These are phyloP conservation scores for Naganishia cerealis DNA, from an alignment of 1,284 basidiomycete genomes.

Conservation along the genomic window DNA sequence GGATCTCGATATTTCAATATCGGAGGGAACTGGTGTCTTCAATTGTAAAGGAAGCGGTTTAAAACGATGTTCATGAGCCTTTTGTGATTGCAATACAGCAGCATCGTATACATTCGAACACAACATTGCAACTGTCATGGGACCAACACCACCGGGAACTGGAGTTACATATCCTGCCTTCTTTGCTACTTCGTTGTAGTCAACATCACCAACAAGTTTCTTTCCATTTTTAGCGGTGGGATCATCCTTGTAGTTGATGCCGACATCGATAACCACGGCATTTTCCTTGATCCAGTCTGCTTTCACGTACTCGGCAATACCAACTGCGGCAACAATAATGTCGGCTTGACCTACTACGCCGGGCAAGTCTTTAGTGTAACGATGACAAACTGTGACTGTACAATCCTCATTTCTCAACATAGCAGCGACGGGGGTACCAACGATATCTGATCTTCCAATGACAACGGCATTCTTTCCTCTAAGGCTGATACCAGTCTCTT, in stretches of 20 bases:
- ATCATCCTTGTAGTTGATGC: constrained; percentile 94
- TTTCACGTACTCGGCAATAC: constrained; percentile 83
- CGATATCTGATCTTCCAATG: constrained; percentile 95
- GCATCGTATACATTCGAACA: constrained; percentile 91
- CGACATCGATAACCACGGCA: constrained; percentile 91
- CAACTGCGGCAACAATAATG: constrained; percentile 90
- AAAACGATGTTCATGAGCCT: constrained; percentile 79
- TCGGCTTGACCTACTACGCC: constrained; percentile 79
- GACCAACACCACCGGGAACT: constrained; percentile 98
- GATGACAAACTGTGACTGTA: constrained; percentile 95
- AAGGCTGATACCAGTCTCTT: constrained; percentile 71
- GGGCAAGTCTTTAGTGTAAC: constrained; percentile 89
- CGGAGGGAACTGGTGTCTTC: too few relatives aligned
- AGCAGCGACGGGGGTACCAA: constrained; percentile 89
- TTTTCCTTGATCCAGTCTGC: constrained; percentile 95
- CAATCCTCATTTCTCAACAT: constrained; percentile 88
- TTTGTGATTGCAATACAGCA: too few relatives aligned
- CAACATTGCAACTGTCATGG: constrained; percentile 98
- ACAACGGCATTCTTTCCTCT: constrained; percentile 82
- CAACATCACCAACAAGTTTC: constrained; percentile 95
- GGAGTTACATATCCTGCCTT: constrained; percentile 97
- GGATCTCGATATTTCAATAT: too few relatives aligned
- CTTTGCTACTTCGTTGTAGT: constrained; percentile 76
- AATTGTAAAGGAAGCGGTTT: constrained; percentile 97
- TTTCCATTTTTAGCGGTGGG: constrained; percentile 89